These are phyloP conservation scores for Pseudonitzschia delicatissima DNA, from an alignment of 108 stramenopile species.

Conservation along the genomic window DNA sequence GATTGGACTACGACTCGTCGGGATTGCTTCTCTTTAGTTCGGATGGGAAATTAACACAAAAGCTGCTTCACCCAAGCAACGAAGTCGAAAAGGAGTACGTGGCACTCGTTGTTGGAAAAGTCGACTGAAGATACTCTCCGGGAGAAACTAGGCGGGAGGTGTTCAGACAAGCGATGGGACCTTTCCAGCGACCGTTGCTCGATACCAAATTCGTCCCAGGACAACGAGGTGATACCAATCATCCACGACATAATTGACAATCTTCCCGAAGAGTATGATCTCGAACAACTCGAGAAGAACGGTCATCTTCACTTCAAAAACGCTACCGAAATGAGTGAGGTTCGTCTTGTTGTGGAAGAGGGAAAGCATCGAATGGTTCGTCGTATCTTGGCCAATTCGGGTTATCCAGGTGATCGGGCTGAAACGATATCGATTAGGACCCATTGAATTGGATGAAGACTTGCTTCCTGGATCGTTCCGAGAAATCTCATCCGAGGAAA, in stretches of 20 bases:
- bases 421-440: constrained; percentile 61
- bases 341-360: constrained; percentile 70
- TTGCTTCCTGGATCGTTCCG: constrained; percentile 56
- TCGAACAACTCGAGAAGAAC: constrained; percentile 33
- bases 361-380: constrained; percentile 89
- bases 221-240: constrained; percentile 30
- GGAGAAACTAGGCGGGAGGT: constrained; percentile 49
- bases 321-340: constrained; percentile 44
- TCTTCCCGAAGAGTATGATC: constrained; percentile 43
- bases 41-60: constrained; percentile 72
- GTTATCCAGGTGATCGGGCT: constrained; percentile 75
- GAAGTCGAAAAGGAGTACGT: constrained; percentile 82
- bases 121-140: constrained; percentile 45
- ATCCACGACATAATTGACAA: constrained; percentile 34
- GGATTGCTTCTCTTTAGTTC: constrained; percentile 79
- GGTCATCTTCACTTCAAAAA: constrained; percentile 43
- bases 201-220: constrained; percentile 31
- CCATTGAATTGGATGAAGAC: constrained; percentile 45
- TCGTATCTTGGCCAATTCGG: constrained; percentile 78
- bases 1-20: constrained; percentile 83
- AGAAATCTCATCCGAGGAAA: constrained; percentile 51
- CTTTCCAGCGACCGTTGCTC: constrained; percentile 53
- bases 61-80: constrained; percentile 69
- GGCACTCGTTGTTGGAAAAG: constrained; percentile 62
- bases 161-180: constrained; percentile 67